phyloP scores from a whole-genome alignment of 2,329 filamentous ascomycete species.

The Chalara sp. region DNA sequence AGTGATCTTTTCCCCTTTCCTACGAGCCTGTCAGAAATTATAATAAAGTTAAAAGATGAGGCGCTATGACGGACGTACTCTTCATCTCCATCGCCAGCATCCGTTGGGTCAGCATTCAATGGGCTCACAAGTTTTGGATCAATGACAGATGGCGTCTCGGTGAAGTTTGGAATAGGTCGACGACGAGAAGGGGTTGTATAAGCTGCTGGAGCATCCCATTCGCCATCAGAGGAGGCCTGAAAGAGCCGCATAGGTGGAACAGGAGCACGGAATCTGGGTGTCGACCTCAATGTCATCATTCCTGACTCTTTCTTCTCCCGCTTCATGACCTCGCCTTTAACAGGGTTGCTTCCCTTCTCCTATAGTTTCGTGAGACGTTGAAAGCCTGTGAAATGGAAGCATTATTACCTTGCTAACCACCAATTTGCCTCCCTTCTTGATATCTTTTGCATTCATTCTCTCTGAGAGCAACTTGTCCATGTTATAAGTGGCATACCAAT shows the following conservation, averaged over 20 bases:
- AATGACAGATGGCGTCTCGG: not conserved
- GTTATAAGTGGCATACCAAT: conserved; percentile 68
- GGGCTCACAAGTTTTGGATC: conserved; percentile 18
- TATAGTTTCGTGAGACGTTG: not conserved
- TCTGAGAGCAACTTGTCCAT: conserved; percentile 71
- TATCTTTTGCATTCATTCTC: conserved; percentile 69
- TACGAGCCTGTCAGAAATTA: not conserved
- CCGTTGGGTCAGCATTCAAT: conserved; percentile 10
- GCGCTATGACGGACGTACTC: not conserved
- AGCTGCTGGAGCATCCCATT: conserved; percentile 3
- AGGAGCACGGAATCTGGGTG: conserved; percentile 22
- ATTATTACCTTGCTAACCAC: not conserved
- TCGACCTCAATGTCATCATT: not conserved
- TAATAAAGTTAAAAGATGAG: too few relatives aligned
- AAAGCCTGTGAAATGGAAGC: not conserved
- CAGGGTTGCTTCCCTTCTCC: too few relatives aligned
- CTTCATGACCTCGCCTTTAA: too few relatives aligned
- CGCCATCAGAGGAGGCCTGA: conserved; percentile 16
- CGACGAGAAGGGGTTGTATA: conserved; percentile 24
- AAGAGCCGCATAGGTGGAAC: conserved; percentile 27
- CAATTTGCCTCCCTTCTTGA: conserved; percentile 43
- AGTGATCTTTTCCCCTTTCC: conserved; percentile 14
- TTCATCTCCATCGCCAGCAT: not conserved
- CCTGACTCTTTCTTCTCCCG: too few relatives aligned
- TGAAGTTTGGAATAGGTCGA: conserved; percentile 19